Base-by-base conservation (phyloP, 129 eudicot species). In the Tagetes patula region DNA sequence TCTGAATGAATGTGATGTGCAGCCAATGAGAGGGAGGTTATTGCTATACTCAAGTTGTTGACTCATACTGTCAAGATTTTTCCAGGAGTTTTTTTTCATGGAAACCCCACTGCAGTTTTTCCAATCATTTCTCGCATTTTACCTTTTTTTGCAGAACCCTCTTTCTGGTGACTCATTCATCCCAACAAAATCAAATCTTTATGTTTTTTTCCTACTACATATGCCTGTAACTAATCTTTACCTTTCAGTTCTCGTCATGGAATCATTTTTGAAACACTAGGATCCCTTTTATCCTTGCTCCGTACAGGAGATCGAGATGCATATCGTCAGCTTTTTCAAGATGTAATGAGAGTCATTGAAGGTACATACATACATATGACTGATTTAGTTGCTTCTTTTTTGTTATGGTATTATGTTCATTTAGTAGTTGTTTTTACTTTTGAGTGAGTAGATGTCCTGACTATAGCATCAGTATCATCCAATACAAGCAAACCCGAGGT, bases 301-400 rank as follows among this genome's bases (percentile, higher is more conserved):
- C 96, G 97, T 56, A 84, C 89, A 1, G 91, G 96, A 74, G 97
- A 94, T 71, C 91, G 88, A 71, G 91, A 90, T 86, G 95, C 91
- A 5, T 94, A 85, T 71, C 85, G 99, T 42, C 96, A 82, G 70
- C 88, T 94, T 82, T 90, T 94, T 65, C 67, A 86, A 82, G 97
- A 90, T 80, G 70, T 76, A 70, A 84, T 81, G 88, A 70, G 70
- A 60, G 77, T 85, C 60, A 78, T 87, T 73, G 83, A 90, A 94
- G 97, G 99, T 94, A 77, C 59, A 34, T 68, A 79, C 41, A 59
- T 56, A 34, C 52, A 37, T 68, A 14, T 38, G 40, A 50, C 71
- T 55, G 48, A 61, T 62, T 30, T 66, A 50, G 53, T 41, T 65
- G 33, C 49, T 54, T 59, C 13, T n/a, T 73, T 34, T 64, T 59